Conservation (phyloP, 192 early-diverging fungal species). For the Umbelopsis sp. region DNA sequence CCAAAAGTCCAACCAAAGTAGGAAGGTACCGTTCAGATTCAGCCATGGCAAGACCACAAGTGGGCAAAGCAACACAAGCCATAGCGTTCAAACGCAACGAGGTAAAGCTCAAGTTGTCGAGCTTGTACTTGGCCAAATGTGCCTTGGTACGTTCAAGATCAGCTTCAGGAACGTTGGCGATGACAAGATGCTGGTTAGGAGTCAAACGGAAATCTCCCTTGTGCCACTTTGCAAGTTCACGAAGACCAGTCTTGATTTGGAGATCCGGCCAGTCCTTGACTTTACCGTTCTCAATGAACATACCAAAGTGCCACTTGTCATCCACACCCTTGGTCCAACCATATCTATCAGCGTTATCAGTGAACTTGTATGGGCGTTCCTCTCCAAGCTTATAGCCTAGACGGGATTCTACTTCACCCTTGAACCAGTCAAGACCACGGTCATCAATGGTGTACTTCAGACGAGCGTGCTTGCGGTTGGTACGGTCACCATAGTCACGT, state of each 20-base stretch:
- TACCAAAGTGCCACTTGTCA: conserved; percentile 78
- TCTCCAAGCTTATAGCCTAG: conserved; percentile 73
- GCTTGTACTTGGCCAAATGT: conserved; percentile 73
- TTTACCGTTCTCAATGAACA: conserved; percentile 92
- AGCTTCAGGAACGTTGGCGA: conserved; percentile 72
- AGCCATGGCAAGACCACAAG: conserved; percentile 94
- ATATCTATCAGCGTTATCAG: conserved; percentile 90
- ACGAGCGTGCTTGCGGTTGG: conserved; percentile 97
- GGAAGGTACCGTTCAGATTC: conserved; percentile 97
- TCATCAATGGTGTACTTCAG: conserved; percentile 99
- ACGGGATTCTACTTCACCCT: conserved; percentile 78
- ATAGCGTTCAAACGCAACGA: conserved; percentile 87
- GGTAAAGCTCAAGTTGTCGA: conserved; percentile 81
- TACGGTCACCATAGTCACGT: conserved; percentile 93
- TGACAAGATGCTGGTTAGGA: conserved; percentile 90
- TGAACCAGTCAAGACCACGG: conserved; percentile 91
- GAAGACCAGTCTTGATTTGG: conserved; percentile 76
- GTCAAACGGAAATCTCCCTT: conserved; percentile 84
- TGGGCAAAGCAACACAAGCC: conserved; percentile 96
- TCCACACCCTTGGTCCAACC: conserved; percentile 82
- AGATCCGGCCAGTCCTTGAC: conserved; percentile 79
- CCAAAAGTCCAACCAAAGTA: conserved; percentile 76
- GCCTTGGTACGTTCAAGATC: conserved; percentile 71
- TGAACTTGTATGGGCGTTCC: conserved; percentile 76
- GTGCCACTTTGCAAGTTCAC: conserved; percentile 74